Base-by-base conservation (phyloP, 139 green algal genomes). In the Eudorina sp. region DNA sequence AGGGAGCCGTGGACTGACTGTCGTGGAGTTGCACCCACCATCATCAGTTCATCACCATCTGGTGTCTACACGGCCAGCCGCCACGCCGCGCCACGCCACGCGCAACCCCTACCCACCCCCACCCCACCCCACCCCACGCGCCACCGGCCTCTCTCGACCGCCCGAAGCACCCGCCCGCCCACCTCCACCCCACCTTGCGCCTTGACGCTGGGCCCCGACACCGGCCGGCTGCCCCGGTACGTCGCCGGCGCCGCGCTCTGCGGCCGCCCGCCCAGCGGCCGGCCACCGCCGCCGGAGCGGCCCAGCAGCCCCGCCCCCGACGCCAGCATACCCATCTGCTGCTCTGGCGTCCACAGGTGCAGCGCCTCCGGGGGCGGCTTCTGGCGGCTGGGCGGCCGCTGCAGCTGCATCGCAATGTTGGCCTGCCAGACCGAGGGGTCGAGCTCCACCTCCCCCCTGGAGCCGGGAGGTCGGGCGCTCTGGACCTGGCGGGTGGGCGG, bases 331-430 rank as follows among this genome's bases (percentile, higher is more conserved):
- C 73, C 31, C 46, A 76, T 84, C 40, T 87, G 43, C 80, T 92
- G 83, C 38, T 80, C 90, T 11, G 90, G 74, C 1, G 90, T 86
- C 86, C 92, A 94, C 88, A 94, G 60, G 73, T 94, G 92, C 55
- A 94, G 90, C 31, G 92, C 92, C 82, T 94, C 90, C 18, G 90
- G 81, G 4, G 92, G 92, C 29, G 89, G 92, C 75, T 93, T 93
- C 83, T 94, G 92, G 29, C 92, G 83, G 31, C 90, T 93, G n/a
- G 92, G 92, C 43, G 92, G 92, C 21, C 92, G 88, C 88, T 94
- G 45, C 73, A 92, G 85, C 84, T 92, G 89, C 73, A 90, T 78
- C 8, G 73, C 85, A 43, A 92, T 92, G 82, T 64, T 79, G 48
- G 73, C 86, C 51, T 80, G 29, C 91, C 91, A 93, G 38, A 93